Evolutionary conservation across 2,329 filamentous ascomycete species (phyloP), one percentile per base, ranked within the genome.

Genomic region (Pyrenochaeta sp.): DNA sequence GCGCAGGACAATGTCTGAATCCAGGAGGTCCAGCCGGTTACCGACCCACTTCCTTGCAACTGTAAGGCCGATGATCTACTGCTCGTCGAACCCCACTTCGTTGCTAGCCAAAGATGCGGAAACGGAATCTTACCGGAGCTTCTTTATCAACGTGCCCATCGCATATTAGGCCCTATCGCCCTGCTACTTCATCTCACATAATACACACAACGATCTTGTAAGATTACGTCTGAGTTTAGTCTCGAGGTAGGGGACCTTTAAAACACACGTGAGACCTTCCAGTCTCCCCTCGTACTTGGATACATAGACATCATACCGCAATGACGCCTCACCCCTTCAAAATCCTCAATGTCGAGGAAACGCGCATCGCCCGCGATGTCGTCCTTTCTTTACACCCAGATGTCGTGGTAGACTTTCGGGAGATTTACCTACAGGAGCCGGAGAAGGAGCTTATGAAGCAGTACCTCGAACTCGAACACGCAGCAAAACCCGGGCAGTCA

Each of bases 331-430:
- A 85, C 64, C 85, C 85, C 15, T 79, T 87, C 76, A 84, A 85
- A 69, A 84, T 80, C 65, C 81, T 88, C 55, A 83, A 79, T 48
- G 73, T 84, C 66, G 79, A 84, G 39, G 86, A 88, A 73, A 86
- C 86, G 22, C 77, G 79, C 54, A 71, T 75, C 22, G 82, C 85
- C 40, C 78, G 80, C 42, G 82, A 83, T 61, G 73, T 85, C 43
- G 79, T 87, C 58, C 76, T 81, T 34, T 77, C 79, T 30, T 64
- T 72, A 3, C 76, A 80, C 50, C 69, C 72, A 36, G 71, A 74
- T 48, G 65, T 64, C 10, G 68, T 79, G 15, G 68, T 82, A 50
- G 72, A 78, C 51, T 85, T 85, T 64, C 78, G 83, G 1, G 81
- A 83, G 59, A 85, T 85, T 28, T 84, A 77, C 59, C 74, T 85